Conservation (phyloP, 31 red algal genomes). For the Odonthalia washingtoniensis region DNA sequence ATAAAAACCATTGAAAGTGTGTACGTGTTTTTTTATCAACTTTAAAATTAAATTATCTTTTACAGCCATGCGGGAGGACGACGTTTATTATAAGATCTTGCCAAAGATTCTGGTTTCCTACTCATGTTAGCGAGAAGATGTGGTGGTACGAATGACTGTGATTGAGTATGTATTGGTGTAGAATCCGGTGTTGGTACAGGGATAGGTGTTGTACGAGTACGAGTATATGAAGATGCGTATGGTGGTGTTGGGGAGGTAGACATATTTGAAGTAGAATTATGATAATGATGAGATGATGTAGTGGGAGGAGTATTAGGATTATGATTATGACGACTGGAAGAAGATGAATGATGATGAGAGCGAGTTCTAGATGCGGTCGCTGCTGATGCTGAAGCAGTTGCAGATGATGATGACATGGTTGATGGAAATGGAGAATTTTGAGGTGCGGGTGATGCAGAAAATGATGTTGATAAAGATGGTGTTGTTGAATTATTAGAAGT, state of each 20-base stretch:
- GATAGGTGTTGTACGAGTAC: slow-evolving; percentile 28
- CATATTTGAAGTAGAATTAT: too few relatives aligned
- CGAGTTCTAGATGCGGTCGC: too few relatives aligned
- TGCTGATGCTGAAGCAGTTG: too few relatives aligned
- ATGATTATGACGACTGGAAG: too few relatives aligned
- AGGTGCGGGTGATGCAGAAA: too few relatives aligned
- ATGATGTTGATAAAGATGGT: background rate
- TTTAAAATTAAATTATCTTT: background rate
- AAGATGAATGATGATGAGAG: too few relatives aligned
- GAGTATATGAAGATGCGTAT: background rate
- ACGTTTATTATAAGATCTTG: slow-evolving; percentile 31
- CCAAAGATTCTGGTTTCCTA: slow-evolving; percentile 20
- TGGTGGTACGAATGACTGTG: slow-evolving; percentile 38
- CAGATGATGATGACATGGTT: too few relatives aligned
- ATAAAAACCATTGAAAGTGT: too few relatives aligned
- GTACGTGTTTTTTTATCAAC: background rate
- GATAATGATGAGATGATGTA: too few relatives aligned
- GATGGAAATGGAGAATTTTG: too few relatives aligned
- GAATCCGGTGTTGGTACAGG: slow-evolving; percentile 18
- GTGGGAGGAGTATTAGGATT: too few relatives aligned
- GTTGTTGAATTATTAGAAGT: too few relatives aligned
- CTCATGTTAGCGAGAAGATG: slow-evolving; percentile 32
- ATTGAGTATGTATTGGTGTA: slow-evolving; percentile 2
- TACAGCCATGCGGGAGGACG: slow-evolving; percentile 5
- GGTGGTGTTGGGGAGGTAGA: background rate